These are phyloP conservation scores for Waitea zeae DNA, from an alignment of 1,284 basidiomycete species.

Conservation along the genomic window DNA sequence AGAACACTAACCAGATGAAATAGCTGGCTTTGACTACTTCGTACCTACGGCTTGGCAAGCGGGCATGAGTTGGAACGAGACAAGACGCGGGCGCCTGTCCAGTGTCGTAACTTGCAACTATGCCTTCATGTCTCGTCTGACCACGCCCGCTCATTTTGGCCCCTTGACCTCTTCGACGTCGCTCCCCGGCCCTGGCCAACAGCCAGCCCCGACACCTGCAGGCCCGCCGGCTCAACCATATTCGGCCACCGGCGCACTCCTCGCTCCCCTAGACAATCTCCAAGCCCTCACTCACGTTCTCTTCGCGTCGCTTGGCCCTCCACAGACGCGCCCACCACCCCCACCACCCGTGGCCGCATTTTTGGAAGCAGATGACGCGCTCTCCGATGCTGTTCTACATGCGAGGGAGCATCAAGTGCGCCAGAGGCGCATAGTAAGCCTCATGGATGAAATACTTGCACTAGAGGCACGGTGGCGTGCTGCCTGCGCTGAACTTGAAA, in stretches of 20 bases:
- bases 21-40: too few relatives aligned
- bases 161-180: background rate
- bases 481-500: constrained; percentile 41
- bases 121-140: background rate
- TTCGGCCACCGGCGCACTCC: constrained; percentile 17
- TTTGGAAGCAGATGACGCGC: constrained; percentile 36
- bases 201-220: background rate
- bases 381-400: constrained; percentile 46
- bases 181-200: background rate
- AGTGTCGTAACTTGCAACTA: too few relatives aligned
- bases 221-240: background rate
- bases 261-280: constrained; percentile 44
- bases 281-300: constrained; percentile 48
- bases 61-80: too few relatives aligned
- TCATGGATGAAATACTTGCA: constrained; percentile 49
- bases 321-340: constrained; percentile 38
- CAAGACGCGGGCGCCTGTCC: too few relatives aligned
- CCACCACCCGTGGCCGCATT: constrained; percentile 46
- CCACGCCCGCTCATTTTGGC: background rate
- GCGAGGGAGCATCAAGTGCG: constrained; percentile 56
- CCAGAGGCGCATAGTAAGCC: constrained; percentile 50
- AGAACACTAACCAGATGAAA: too few relatives aligned
- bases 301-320: constrained; percentile 53
- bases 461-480: constrained; percentile 49
- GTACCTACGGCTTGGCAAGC: too few relatives aligned